Base-by-base conservation (phyloP, 768 basidiomycete genomes). In the Porpolomopsis calyptriformis region DNA sequence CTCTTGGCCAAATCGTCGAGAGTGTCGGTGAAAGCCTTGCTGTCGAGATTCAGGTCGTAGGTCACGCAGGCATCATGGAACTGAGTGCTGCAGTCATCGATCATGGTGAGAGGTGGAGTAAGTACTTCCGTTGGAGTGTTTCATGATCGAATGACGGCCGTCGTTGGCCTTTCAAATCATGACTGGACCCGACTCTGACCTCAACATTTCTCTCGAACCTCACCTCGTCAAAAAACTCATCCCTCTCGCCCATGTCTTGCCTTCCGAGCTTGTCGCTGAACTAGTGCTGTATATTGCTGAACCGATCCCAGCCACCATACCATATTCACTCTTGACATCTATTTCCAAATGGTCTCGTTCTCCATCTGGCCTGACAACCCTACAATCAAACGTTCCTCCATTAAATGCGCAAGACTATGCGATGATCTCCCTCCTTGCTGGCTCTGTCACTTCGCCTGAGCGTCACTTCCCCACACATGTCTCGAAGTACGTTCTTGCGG, bases 361-460 rank as follows among this genome's bases (percentile, higher is more conserved):
- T 23, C 53, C 64, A 4, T 61, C 63, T 38, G 84, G 78, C 5
- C 57, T 52, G 27, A 51, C 57, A 10, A 53, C 59, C 40, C 65
- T 76, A 43, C 54, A 58, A 27, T 63, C 65, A 38, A 55, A 63
- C 40, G 62, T 61, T 60, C 39, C 34, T n/a, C n/a, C 67, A 1
- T 64, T 87, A 39, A 62, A 77, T 47, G 64, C 76, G 4, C 63
- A 64, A 18, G 66, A 72, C 11, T 89, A 85, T 58, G 65, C 71
- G 4, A 87, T 86, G 78, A 64, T 87, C 31, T 65, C 85, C 16
- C 67, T 91, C 27, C 75, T 91, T 4, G 85, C 88, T 12, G 87
- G 87, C 29, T 72, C 80, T 4, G 75, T 71, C 36, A 81, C 86
- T n/a, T 85, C 85, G 4, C 87, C 87, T 18, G 78, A 84, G 48